Evolutionary conservation across 2,329 filamentous ascomycete genomes (phyloP).

Genomic region (Aspergillus sp.): DNA sequence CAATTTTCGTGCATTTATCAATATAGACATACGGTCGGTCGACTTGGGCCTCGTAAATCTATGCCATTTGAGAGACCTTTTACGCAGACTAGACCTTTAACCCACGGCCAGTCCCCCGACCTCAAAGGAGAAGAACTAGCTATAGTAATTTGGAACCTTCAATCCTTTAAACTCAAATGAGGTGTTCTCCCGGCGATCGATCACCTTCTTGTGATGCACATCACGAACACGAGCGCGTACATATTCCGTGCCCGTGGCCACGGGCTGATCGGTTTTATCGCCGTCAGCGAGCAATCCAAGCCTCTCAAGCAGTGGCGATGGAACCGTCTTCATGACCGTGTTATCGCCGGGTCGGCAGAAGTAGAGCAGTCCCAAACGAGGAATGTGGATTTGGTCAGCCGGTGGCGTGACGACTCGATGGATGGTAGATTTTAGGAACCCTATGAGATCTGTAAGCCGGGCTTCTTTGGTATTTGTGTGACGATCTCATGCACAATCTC

Average conservation of each 20-base stretch:
- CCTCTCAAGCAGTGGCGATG: constrained; percentile 33
- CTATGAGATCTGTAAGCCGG: background rate
- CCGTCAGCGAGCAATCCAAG: constrained; percentile 20
- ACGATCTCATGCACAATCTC: background rate
- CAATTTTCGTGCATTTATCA: no score
- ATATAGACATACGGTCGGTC: no score
- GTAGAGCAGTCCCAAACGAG: constrained; percentile 41
- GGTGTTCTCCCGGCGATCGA: constrained; percentile 46
- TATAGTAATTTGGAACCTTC: constrained; percentile 40
- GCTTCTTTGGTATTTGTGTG: background rate
- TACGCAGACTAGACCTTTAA: no score
- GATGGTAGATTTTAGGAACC: constrained; percentile 46
- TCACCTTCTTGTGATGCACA: constrained; percentile 47
- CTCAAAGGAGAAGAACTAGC: background rate
- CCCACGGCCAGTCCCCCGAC: no score
- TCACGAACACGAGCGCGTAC: constrained; percentile 49
- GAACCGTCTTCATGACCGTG: constrained; percentile 28
- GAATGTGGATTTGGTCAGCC: constrained; percentile 41
- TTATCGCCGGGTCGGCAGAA: constrained; percentile 43
- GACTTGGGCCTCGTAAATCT: no score
- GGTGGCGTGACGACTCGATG: constrained; percentile 49
- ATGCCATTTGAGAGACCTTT: no score
- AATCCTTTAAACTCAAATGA: constrained; percentile 46
- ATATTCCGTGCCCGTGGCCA: constrained; percentile 46
- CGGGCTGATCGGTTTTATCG: constrained; percentile 20